Conservation (phyloP, 2,329 filamentous ascomycete genomes). For the Diaporthe batatas region DNA sequence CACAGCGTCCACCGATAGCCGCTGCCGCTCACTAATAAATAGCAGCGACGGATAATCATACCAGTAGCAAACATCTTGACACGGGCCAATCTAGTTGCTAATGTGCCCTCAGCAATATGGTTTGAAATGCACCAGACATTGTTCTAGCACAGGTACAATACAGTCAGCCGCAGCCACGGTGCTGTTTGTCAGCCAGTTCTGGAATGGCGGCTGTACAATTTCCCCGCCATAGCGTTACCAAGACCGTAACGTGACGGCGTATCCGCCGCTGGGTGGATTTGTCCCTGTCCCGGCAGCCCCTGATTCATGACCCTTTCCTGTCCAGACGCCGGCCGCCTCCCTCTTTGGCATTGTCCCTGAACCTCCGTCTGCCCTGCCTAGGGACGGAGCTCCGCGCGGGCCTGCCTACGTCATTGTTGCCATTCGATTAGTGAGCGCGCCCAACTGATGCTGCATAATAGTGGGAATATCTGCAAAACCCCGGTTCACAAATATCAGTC, state of each 20-base stretch:
- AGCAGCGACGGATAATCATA: too few relatives aligned
- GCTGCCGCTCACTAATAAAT: too few relatives aligned
- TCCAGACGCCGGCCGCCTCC: neutral
- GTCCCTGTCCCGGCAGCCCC: neutral
- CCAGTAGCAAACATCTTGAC: too few relatives aligned
- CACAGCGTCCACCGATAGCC: too few relatives aligned
- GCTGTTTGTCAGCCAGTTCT: too few relatives aligned
- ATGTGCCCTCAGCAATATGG: too few relatives aligned
- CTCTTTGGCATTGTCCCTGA: neutral
- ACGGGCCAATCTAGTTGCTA: too few relatives aligned
- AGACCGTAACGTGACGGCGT: neutral
- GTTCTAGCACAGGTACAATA: too few relatives aligned
- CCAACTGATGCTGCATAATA: neutral
- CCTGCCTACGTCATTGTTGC: constrained; percentile 10
- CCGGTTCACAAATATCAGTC: neutral
- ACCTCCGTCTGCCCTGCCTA: neutral
- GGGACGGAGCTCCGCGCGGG: neutral
- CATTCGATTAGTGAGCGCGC: constrained; percentile 1
- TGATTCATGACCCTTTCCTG: constrained; percentile 10
- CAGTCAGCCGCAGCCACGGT: neutral
- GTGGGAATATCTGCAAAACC: neutral
- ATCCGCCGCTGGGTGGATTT: neutral
- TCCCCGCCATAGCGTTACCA: neutral
- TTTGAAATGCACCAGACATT: too few relatives aligned
- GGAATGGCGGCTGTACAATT: too few relatives aligned